A percentile compares a stretch with the other conserved stretches of the same genome.
Evolutionary conservation across 257 asterid genomes (phyloP).

Genomic region (Scutellaria galericulata): DNA sequence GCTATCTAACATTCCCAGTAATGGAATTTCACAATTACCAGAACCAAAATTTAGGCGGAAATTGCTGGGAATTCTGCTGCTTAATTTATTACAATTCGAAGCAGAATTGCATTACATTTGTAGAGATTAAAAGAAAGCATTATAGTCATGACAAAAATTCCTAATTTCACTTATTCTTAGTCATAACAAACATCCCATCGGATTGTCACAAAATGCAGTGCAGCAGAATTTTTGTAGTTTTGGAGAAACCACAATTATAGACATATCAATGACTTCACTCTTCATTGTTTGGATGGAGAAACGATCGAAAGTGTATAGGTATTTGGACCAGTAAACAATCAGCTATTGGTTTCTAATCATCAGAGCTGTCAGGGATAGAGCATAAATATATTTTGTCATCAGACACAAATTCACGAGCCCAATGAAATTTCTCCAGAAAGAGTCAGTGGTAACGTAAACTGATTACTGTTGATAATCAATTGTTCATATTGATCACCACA

Average conservation of each 20-base stretch:
- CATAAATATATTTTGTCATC: background rate
- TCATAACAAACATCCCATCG: background rate
- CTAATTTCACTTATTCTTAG: background rate
- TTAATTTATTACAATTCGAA: too few relatives aligned
- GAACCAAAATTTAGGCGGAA: too few relatives aligned
- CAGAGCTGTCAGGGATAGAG: background rate
- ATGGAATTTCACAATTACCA: too few relatives aligned
- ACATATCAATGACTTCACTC: background rate
- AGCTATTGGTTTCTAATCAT: background rate
- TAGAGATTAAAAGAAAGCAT: background rate
- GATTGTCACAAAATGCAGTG: background rate
- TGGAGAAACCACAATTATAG: background rate
- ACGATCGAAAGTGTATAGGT: background rate
- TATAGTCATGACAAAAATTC: background rate
- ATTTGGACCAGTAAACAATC: background rate
- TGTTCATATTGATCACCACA: too few relatives aligned
- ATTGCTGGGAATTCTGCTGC: background rate
- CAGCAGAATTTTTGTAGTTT: background rate
- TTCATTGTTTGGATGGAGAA: background rate
- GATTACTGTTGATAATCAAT: background rate
- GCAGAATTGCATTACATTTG: background rate
- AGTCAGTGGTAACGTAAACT: background rate
- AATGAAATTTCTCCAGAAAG: background rate
- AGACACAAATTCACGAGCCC: background rate
- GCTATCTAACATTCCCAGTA: too few relatives aligned